Base-by-base conservation (phyloP, 2,329 filamentous ascomycete species). In the Penicillium sp. region DNA sequence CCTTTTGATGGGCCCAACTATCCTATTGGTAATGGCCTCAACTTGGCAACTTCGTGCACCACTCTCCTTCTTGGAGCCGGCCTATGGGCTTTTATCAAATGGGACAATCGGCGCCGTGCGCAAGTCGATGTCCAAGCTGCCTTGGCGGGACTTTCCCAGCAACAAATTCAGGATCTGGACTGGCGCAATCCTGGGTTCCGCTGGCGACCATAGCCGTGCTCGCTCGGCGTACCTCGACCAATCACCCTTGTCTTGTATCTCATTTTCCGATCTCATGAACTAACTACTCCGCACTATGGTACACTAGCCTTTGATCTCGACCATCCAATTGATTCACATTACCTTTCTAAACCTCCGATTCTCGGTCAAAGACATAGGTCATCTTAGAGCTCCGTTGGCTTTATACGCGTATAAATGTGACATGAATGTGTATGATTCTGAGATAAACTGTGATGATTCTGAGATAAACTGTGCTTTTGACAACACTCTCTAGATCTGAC, bases 1-100 rank as follows among this genome's bases (percentile, higher is more conserved):
- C 81, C 82, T 0, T 83, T 76, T 63, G 88, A 90, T 67, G 83
- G 66, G 0, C 88, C 88, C 0, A 73, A 90, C 57, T 91, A 86
- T 66, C 85, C 79, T 59, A 89, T 90, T 55, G 88, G 88, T 1
- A 90, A 90, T 66, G 88, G 88, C 0, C 70, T 91, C 36, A 91
- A 91, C 68, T 67, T 90, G 43, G 88, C 83, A 0, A 86, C 84
- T 0, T 79, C 79, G n/a, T 79, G 78, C n/a, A 75, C 76, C 1
- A 84, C 84, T 1, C 68, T 89, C 13, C 53, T 90, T 1, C 55
- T 81, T 4, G 77, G 78, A 6, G 78, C 81, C 0, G 49, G 66
- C 0, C 69, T 87, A 36, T 75, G 84, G 61, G 62, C 81, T 1
- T 91, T 85, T 83, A 89, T 89, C 80, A 78, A 77, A 51, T 73